phyloP scores from a whole-genome alignment of 2,329 filamentous ascomycete genomes.

The Sclerotinia subarctica region DNA sequence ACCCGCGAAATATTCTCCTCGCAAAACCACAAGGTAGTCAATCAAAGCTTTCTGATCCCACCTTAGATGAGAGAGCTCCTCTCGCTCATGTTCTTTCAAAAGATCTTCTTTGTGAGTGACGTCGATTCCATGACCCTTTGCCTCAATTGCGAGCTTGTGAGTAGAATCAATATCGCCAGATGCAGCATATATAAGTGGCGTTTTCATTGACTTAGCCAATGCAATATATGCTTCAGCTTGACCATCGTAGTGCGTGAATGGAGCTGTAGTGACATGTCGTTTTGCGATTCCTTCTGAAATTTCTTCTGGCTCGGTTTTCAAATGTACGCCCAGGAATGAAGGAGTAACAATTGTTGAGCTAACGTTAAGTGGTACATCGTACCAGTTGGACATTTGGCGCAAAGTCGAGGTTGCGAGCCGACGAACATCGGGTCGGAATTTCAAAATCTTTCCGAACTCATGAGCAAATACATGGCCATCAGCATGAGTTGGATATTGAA shows the following conservation, averaged over 20 bases:
- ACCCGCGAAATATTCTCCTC: constrained; percentile 45
- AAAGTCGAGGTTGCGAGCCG: constrained; percentile 30
- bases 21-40: constrained; percentile 49
- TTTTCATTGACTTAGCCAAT: constrained; percentile 36
- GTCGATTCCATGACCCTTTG: constrained; percentile 38
- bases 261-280: constrained; percentile 36
- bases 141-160: constrained; percentile 40
- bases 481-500: constrained; percentile 31
- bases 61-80: constrained; percentile 40
- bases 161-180: constrained; percentile 43
- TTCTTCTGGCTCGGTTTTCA: constrained; percentile 36
- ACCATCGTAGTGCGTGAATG: constrained; percentile 36
- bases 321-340: constrained; percentile 31
- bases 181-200: constrained; percentile 44
- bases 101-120: constrained; percentile 46
- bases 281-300: constrained; percentile 28
- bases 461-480: constrained; percentile 29
- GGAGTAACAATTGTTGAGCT: constrained; percentile 19
- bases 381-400: constrained; percentile 20
- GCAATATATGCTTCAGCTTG: constrained; percentile 42
- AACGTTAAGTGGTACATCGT: constrained; percentile 21
- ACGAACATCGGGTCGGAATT: constrained; percentile 30
- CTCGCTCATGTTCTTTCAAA: constrained; percentile 39
- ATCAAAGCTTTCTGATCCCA: constrained; percentile 50
- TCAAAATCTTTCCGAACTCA: constrained; percentile 31